Percentiles rank a stretch among this genome's conserved stretches.
Evolutionary conservation across 805 yeast genomes (phyloP).

Genomic region (Metschnikowia koreensis): DNA sequence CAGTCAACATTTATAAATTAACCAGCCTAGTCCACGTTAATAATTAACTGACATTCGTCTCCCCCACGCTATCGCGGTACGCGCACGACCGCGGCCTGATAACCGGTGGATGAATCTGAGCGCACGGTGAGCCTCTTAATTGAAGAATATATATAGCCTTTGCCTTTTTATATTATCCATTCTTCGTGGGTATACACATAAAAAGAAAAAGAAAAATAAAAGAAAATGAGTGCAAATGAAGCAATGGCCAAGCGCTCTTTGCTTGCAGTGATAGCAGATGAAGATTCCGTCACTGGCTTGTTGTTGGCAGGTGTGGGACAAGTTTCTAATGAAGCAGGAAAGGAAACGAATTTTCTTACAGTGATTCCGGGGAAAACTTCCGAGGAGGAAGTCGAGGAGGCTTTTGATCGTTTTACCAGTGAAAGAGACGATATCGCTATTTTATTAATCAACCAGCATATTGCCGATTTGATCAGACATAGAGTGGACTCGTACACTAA

Average conservation of each 20-base stretch:
- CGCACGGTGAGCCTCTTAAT: no score
- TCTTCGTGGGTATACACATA: no score
- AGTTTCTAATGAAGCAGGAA: constrained; percentile 57
- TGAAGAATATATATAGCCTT: no score
- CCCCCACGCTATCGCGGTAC: no score
- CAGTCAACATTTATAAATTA: no score
- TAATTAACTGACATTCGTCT: no score
- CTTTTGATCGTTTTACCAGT: constrained; percentile 72
- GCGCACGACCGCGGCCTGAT: no score
- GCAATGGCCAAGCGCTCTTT: constrained; percentile 69
- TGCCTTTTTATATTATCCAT: no score
- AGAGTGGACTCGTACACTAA: constrained; percentile 79
- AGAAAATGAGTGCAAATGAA: constrained; percentile 29
- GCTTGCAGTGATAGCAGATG: constrained; percentile 95
- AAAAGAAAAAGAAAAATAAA: background rate
- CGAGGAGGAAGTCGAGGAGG: constrained; percentile 68
- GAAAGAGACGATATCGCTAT: constrained; percentile 88
- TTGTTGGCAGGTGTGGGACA: constrained; percentile 95
- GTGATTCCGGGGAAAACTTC: constrained; percentile 74
- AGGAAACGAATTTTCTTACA: constrained; percentile 78
- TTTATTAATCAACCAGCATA: constrained; percentile 86
- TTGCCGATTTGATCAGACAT: constrained; percentile 86
- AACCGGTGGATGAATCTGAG: no score
- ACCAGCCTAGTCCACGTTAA: no score
- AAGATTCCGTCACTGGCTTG: constrained; percentile 95